These are phyloP conservation scores for Ceratocystis lukuohia DNA, from an alignment of 2,329 filamentous ascomycete species.

Conservation along the genomic window DNA sequence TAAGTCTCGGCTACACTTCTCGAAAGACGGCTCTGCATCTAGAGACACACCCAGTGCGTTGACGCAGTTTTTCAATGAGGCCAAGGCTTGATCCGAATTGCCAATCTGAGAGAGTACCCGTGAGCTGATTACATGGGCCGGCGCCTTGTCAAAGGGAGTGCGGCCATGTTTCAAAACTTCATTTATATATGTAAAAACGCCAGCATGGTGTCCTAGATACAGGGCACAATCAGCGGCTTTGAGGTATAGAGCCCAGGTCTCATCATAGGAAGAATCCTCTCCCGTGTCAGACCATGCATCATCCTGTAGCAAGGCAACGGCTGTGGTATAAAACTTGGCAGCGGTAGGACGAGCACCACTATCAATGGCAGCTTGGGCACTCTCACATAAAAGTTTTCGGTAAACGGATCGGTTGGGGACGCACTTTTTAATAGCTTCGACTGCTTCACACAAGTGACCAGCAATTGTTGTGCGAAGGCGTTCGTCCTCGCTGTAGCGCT, in stretches of 20 bases:
- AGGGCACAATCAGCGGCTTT: constrained; percentile 72
- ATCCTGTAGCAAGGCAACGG: constrained; percentile 64
- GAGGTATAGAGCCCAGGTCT: constrained; percentile 68
- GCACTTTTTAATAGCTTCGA: constrained; percentile 57
- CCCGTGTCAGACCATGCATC: constrained; percentile 59
- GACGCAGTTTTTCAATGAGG: constrained; percentile 57
- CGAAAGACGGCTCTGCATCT: constrained; percentile 52
- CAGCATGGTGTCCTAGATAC: constrained; percentile 57
- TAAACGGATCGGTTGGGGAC: constrained; percentile 51
- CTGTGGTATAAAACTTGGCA: constrained; percentile 66
- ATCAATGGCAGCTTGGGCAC: constrained; percentile 64
- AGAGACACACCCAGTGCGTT: constrained; percentile 54
- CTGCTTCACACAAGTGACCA: constrained; percentile 66
- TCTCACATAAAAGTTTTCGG: constrained; percentile 63
- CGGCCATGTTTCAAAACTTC: constrained; percentile 58
- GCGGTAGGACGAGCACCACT: constrained; percentile 73
- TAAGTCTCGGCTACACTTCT: constrained; percentile 67
- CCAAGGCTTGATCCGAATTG: constrained; percentile 55
- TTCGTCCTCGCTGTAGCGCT: constrained; percentile 50
- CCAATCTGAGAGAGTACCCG: constrained; percentile 64
- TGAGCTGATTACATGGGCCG: constrained; percentile 71
- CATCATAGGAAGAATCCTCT: constrained; percentile 62
- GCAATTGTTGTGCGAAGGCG: constrained; percentile 59
- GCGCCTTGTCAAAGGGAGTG: constrained; percentile 64
- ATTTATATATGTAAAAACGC: constrained; percentile 54